Conservation (phyloP, 768 basidiomycete species). For the Tylopilus cervinicoccineus region DNA sequence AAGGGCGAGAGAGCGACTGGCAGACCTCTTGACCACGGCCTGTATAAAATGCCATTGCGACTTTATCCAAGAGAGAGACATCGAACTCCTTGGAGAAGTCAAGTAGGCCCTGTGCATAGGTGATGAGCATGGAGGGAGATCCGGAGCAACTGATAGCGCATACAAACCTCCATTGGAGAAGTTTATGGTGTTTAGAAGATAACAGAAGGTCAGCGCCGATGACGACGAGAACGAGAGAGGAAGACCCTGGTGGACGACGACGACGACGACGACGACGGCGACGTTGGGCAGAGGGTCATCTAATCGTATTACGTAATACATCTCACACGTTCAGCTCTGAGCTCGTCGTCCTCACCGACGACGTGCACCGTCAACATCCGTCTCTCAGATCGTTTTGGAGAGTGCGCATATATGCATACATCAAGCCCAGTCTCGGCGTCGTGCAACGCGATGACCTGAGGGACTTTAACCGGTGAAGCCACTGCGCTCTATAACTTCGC, state of each 20-base stretch:
- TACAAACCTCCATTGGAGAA: slow-evolving; percentile 37
- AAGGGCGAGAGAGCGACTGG: slow-evolving; percentile 7
- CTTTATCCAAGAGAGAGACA: slow-evolving; percentile 87
- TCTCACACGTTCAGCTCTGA: slow-evolving; percentile 18
- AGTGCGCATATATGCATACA: neutral
- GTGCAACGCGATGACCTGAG: slow-evolving; percentile 10
- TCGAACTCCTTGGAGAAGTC: slow-evolving; percentile 95
- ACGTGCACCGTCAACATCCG: neutral
- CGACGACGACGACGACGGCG: slow-evolving; percentile 20
- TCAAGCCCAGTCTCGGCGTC: neutral
- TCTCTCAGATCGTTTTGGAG: neutral
- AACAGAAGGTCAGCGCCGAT: slow-evolving; percentile 4
- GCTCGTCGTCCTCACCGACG: neutral
- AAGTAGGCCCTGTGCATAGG: slow-evolving; percentile 63
- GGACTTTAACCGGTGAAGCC: slow-evolving; percentile 3
- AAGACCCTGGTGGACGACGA: slow-evolving; percentile 9
- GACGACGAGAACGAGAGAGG: slow-evolving; percentile 9
- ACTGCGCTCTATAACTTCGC: slow-evolving; percentile 13
- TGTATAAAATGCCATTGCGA: slow-evolving; percentile 89
- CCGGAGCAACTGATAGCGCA: neutral
- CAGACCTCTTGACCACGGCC: slow-evolving; percentile 79
- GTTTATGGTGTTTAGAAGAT: slow-evolving; percentile 8
- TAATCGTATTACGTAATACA: slow-evolving; percentile 34
- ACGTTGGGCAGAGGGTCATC: slow-evolving; percentile 36
- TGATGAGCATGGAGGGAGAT: slow-evolving; percentile 6